phyloP scores from a whole-genome alignment of 306 rosid species.

The Lotus japonicus region DNA sequence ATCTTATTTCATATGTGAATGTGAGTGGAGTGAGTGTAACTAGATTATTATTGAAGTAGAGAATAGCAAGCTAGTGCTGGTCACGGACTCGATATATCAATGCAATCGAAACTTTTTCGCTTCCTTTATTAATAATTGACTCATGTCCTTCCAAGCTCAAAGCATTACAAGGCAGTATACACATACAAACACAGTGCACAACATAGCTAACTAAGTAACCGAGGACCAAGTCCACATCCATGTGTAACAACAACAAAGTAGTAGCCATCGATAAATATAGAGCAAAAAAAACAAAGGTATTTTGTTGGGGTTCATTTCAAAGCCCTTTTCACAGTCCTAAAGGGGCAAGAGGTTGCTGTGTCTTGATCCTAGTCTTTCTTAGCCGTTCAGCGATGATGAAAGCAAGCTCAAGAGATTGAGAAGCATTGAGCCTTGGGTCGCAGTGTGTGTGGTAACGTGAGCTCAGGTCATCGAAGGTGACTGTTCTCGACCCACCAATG shows the following conservation, averaged over 20 bases:
- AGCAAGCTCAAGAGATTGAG: constrained; percentile 96
- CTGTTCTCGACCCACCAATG: constrained; percentile 94
- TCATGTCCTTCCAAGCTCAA: constrained; percentile 24
- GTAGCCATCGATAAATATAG: constrained; percentile 5
- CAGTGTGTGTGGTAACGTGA: constrained; percentile 99
- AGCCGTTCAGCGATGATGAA: constrained; percentile 92
- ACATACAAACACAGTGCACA: constrained; percentile 38
- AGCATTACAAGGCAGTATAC: constrained; percentile 38
- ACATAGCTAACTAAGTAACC: constrained; percentile 22
- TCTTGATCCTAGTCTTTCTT: constrained; percentile 76
- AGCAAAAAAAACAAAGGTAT: constrained; percentile 18
- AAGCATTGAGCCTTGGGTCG: constrained; percentile 94
- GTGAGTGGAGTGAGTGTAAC: no score
- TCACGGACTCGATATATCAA: no score
- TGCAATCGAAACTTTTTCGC: constrained; percentile 8
- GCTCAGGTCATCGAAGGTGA: constrained; percentile 86
- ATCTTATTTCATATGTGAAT: no score
- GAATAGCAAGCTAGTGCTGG: no score
- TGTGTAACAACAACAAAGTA: not conserved
- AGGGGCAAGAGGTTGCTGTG: constrained; percentile 42
- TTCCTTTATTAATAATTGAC: constrained; percentile 18
- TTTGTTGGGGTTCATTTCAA: not conserved
- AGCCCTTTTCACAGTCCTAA: constrained; percentile 27
- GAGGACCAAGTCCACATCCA: not conserved
- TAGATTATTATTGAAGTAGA: no score